Evolutionary conservation across 352 stramenopile species (phyloP), one percentile per base, ranked within the genome.

Genomic region (Phytophthora rubi): DNA sequence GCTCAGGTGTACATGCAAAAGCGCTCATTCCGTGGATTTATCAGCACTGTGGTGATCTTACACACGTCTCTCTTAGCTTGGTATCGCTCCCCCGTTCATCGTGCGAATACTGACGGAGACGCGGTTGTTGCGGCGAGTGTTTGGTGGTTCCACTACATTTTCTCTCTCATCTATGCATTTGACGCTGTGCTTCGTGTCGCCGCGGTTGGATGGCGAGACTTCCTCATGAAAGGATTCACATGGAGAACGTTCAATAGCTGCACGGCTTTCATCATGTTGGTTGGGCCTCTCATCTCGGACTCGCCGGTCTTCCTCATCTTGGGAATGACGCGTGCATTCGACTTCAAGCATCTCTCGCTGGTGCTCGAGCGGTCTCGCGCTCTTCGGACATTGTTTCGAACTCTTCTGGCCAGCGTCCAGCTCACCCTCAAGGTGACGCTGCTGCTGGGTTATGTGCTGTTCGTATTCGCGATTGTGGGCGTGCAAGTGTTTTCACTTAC

Each of bases 401-500:
- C 88, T 7, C 70, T 95, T 0, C 63, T 93, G 3, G 81, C 81
- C 0, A 90, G 82, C 44, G 85, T 89, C 23, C 80, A 83, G 26
- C 70, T 90, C 26, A 91, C 84, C 16, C 73, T 94, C 16, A 95
- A 95, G 53, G 85, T 94, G 35, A 91, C 86, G n/a, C 62, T 95
- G 8, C 65, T 95, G 23, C 79, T 95, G 3, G 86, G 83, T 28
- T 95, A 94, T 58, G 86, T 89, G 1, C 65, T 94, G 3, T 95
- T 95, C 39, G 82, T 95, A 10, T 95, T 94, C 30, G 86, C 88
- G 6, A 94, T 88, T 23, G 76, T 95, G 5, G 86, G 85, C 9
- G 90, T 95, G 65, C 88, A 95, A 60, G 73, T 94, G 2, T 95
- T 94, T 64, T 90, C 88, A 16, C 53, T 91, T 47, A 95, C 88